Conservation (phyloP, 106 monocot genomes). For the Platanthera guangdongensis region DNA sequence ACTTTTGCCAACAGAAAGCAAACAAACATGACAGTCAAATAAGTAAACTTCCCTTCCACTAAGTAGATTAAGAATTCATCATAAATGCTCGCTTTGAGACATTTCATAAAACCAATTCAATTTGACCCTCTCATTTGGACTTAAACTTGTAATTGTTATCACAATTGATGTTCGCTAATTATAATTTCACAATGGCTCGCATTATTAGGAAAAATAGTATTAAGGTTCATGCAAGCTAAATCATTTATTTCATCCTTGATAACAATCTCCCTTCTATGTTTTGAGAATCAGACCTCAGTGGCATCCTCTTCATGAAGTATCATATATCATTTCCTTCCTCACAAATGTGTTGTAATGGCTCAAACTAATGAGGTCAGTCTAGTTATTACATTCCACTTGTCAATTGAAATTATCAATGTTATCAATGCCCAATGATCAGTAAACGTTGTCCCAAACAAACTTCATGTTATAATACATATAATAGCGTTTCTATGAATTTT, state of each 20-base stretch:
- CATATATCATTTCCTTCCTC: not conserved
- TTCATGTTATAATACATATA: not conserved
- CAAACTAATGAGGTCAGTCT: not conserved
- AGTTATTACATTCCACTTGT: not conserved
- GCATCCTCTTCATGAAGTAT: slow-evolving; percentile 1
- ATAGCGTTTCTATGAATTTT: not conserved
- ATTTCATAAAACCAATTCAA: not conserved
- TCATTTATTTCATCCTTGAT: not conserved
- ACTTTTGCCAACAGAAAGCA: not conserved
- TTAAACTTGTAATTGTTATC: not conserved
- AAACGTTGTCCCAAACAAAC: not conserved
- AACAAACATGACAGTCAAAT: slow-evolving; percentile 2
- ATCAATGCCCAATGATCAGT: not conserved
- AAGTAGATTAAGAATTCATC: not conserved
- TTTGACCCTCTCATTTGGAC: not conserved
- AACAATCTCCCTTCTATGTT: not conserved
- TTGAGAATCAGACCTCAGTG: not conserved
- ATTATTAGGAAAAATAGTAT: not conserved
- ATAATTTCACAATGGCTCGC: not conserved
- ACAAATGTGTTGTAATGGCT: not conserved
- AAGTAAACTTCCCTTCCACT: not conserved
- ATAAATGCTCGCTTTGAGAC: not conserved
- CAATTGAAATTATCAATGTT: not conserved
- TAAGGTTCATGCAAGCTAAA: not conserved
- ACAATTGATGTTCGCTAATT: not conserved